Conservation (phyloP, 371 early-diverging fungal genomes). For the Rhizomucor pusillus region DNA sequence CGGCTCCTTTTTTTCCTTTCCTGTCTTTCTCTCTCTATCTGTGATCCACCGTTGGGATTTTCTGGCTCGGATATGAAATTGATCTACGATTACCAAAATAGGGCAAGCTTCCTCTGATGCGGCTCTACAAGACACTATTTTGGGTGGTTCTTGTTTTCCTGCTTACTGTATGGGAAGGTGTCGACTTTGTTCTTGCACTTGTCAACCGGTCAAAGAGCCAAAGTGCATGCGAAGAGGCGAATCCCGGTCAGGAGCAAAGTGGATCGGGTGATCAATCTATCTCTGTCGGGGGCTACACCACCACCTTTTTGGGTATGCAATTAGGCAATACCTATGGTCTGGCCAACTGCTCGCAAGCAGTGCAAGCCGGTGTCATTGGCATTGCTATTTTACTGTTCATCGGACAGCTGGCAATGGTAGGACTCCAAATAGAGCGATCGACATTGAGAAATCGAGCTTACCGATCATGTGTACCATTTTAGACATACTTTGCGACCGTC, state of each 20-base stretch:
- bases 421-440: background rate
- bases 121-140: constrained; percentile 34
- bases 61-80: background rate
- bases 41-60: too few species aligned
- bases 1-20: too few species aligned
- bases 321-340: constrained; percentile 44
- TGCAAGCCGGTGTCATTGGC: constrained; percentile 48
- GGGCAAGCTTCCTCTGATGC: constrained; percentile 46
- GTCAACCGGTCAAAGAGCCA: constrained; percentile 33
- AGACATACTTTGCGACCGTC: constrained; percentile 42
- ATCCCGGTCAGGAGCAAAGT: constrained; percentile 20
- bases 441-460: background rate
- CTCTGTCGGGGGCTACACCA: constrained; percentile 27
- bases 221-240: constrained; percentile 27
- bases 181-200: constrained; percentile 33
- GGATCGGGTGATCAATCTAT: constrained; percentile 12
- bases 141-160: constrained; percentile 34
- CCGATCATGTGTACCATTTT: background rate
- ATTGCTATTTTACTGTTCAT: constrained; percentile 41
- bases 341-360: constrained; percentile 46
- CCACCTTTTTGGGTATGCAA: constrained; percentile 47
- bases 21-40: background rate
- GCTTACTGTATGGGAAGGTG: constrained; percentile 36
- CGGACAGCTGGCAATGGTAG: constrained; percentile 42
- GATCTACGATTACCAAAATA: constrained; percentile 6